phyloP scores from a whole-genome alignment of 495 filamentous ascomycete species.

The Aspergillus diversus region DNA sequence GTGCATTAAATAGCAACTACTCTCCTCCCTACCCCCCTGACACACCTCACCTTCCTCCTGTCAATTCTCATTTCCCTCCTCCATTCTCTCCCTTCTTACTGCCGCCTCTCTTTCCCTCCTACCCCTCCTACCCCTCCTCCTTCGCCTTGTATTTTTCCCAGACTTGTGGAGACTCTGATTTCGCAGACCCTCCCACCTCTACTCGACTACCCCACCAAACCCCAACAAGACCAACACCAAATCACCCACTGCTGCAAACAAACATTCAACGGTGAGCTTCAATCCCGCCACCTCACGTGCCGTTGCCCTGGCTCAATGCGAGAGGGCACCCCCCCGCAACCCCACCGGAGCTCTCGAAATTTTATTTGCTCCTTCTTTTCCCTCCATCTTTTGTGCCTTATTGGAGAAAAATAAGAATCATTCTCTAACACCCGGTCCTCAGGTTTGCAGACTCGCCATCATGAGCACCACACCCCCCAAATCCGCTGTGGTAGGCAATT shows the following conservation, averaged over 20 bases:
- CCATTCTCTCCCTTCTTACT: constrained; percentile 10
- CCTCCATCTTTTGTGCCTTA: constrained; percentile 4
- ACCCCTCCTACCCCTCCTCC: constrained; percentile 10
- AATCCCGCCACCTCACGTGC: constrained; percentile 25
- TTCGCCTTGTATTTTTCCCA: constrained; percentile 8
- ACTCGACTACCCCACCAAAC: constrained; percentile 4
- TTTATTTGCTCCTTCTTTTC: constrained; percentile 4
- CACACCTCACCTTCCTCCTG: constrained; percentile 1
- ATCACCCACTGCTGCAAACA: constrained; percentile 12
- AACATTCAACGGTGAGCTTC: constrained; percentile 23
- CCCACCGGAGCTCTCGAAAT: constrained; percentile 3
- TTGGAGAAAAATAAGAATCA: neutral
- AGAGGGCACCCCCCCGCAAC: neutral
- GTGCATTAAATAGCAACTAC: constrained; percentile 15
- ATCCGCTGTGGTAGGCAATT: constrained; percentile 63
- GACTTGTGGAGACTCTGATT: neutral
- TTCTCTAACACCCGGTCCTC: constrained; percentile 1
- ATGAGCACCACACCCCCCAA: constrained; percentile 67
- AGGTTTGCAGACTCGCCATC: constrained; percentile 25
- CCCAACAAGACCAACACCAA: constrained; percentile 12
- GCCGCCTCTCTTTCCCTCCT: constrained; percentile 10
- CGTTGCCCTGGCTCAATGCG: neutral
- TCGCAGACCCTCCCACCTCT: constrained; percentile 7
- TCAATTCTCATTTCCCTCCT: neutral
- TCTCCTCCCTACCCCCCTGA: constrained; percentile 5